phyloP scores from a whole-genome alignment of 2,329 filamentous ascomycete genomes.

The Ascochyta lentis region DNA sequence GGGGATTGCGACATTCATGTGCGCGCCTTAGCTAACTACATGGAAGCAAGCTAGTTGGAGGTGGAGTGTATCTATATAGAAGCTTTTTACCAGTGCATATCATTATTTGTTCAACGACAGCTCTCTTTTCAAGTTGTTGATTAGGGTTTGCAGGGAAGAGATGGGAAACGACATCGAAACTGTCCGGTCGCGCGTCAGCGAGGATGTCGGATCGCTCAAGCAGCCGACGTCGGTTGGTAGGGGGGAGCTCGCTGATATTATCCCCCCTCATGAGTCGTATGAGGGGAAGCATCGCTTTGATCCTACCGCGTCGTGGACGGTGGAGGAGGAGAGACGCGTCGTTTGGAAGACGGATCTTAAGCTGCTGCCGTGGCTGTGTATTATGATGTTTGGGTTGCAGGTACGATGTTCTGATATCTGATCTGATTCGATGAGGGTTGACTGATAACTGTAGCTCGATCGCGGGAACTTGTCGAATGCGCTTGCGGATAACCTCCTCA shows the following conservation, averaged over 20 bases:
- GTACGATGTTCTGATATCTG: neutral
- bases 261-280: constrained; percentile 54
- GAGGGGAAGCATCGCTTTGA: constrained; percentile 66
- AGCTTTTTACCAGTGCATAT: no score
- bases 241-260: constrained; percentile 35
- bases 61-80: constrained; percentile 9
- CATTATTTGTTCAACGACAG: neutral
- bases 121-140: neutral
- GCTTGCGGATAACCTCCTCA: constrained; percentile 39
- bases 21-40: neutral
- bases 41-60: no score
- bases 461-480: constrained; percentile 51
- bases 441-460: constrained; percentile 50
- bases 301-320: constrained; percentile 60
- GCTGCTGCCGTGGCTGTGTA: constrained; percentile 36
- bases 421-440: no score
- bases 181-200: constrained; percentile 26
- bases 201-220: constrained; percentile 35
- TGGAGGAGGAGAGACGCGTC: constrained; percentile 62
- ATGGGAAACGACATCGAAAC: constrained; percentile 40
- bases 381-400: constrained; percentile 56
- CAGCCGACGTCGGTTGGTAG: constrained; percentile 33
- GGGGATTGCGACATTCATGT: constrained; percentile 32
- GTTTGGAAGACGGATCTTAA: constrained; percentile 57
- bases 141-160: neutral